These are phyloP conservation scores for Harringtonia lauricola DNA, from an alignment of 2,329 filamentous ascomycete species.

Conservation along the genomic window DNA sequence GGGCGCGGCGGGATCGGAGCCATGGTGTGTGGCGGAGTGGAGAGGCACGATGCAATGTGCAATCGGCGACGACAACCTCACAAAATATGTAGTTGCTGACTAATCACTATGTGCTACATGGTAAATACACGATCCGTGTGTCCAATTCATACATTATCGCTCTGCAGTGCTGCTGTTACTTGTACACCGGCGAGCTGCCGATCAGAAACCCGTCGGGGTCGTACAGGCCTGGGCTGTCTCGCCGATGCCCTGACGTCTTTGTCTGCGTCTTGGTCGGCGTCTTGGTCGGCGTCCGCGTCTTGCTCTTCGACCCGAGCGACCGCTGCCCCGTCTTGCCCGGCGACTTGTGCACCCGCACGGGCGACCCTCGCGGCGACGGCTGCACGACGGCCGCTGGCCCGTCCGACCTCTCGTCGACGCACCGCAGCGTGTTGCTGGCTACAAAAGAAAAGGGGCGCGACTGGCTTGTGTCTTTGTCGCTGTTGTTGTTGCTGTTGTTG, in stretches of 20 bases:
- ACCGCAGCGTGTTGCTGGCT: not conserved
- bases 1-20: conserved; percentile 1
- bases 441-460: no score
- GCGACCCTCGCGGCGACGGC: not conserved
- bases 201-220: conserved; percentile 34
- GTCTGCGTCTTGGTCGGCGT: not conserved
- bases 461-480: not conserved
- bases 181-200: conserved; percentile 23
- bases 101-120: no score
- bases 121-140: no score
- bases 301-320: no score
- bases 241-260: not conserved
- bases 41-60: not conserved
- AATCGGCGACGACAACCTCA: no score
- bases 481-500: not conserved
- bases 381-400: not conserved
- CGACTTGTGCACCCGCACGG: no score
- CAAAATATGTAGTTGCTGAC: no score
- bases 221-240: conserved; percentile 29
- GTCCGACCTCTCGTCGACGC: not conserved
- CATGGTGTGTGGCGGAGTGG: not conserved
- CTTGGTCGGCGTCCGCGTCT: conserved; percentile 13
- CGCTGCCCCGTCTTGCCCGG: no score
- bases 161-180: no score
- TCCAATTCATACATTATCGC: no score